Percentiles rank a stretch among this genome's conserved stretches.
Conservation (phyloP, 495 filamentous ascomycete species). For the Hypoxylon fuscum region DNA sequence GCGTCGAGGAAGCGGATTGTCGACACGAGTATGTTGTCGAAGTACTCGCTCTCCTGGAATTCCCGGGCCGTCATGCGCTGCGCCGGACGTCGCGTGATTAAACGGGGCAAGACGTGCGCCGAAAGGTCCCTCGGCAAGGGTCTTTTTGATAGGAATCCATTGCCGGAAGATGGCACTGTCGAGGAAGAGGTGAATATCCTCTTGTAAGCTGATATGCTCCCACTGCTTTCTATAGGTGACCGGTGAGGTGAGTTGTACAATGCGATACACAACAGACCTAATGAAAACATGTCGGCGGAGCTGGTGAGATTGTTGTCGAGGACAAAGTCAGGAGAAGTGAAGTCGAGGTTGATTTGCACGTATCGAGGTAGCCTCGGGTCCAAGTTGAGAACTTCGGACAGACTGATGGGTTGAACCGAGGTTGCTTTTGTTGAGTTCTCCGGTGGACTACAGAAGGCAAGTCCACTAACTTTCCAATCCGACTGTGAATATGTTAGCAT, state of each 20-base stretch:
- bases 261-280: slow-evolving; percentile 87
- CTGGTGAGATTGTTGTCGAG: slow-evolving; percentile 84
- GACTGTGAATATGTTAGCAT: slow-evolving; percentile 61
- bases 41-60: slow-evolving; percentile 93
- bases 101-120: slow-evolving; percentile 75
- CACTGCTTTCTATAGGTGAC: slow-evolving; percentile 83
- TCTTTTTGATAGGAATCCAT: slow-evolving; percentile 83
- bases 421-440: slow-evolving; percentile 73
- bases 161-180: slow-evolving; percentile 75
- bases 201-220: slow-evolving; percentile 81
- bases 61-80: slow-evolving; percentile 88
- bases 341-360: slow-evolving; percentile 92
- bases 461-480: slow-evolving; percentile 96
- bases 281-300: slow-evolving; percentile 88
- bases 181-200: slow-evolving; percentile 79
- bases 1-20: slow-evolving; percentile 93
- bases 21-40: slow-evolving; percentile 94
- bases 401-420: slow-evolving; percentile 75
- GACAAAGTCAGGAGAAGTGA: slow-evolving; percentile 91
- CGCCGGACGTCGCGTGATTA: slow-evolving; percentile 86
- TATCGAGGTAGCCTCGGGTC: slow-evolving; percentile 83
- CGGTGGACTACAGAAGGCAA: slow-evolving; percentile 85
- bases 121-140: slow-evolving; percentile 82
- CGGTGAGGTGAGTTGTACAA: slow-evolving; percentile 92
- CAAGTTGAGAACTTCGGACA: slow-evolving; percentile 83